These are phyloP conservation scores for Spergularia marina DNA, from an alignment of 148 eudicot species.

Conservation along the genomic window DNA sequence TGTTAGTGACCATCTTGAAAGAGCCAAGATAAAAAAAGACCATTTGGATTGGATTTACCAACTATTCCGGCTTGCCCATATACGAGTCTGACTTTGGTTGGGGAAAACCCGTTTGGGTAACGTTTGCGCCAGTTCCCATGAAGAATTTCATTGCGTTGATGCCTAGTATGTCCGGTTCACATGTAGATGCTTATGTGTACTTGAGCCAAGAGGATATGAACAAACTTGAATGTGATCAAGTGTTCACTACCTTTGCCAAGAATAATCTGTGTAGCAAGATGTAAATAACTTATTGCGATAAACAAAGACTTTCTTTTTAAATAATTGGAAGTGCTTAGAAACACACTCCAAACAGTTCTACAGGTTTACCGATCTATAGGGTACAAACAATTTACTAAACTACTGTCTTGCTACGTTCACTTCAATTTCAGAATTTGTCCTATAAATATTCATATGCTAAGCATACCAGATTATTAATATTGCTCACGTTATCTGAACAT, in stretches of 20 bases:
- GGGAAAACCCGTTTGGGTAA: conserved; percentile 36
- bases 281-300: not conserved
- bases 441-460: too few species aligned
- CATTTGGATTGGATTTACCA: not conserved
- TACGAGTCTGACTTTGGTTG: conserved; percentile 39
- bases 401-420: too few species aligned
- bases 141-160: conserved; percentile 14
- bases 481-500: too few species aligned
- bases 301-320: too few species aligned
- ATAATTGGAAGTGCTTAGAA: too few species aligned
- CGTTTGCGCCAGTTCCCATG: not conserved
- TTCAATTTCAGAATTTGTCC: too few species aligned
- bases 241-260: not conserved
- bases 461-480: too few species aligned
- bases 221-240: conserved; percentile 19
- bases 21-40: not conserved
- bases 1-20: not conserved
- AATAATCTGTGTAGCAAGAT: not conserved
- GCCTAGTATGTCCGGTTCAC: conserved; percentile 15
- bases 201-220: conserved; percentile 20
- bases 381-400: too few species aligned
- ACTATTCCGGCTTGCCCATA: conserved; percentile 20
- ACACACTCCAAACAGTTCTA: too few species aligned
- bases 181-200: conserved; percentile 25
- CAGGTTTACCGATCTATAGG: too few species aligned